These are phyloP conservation scores for Thozetella sp. DNA, from an alignment of 495 filamentous ascomycete genomes.

Conservation along the genomic window DNA sequence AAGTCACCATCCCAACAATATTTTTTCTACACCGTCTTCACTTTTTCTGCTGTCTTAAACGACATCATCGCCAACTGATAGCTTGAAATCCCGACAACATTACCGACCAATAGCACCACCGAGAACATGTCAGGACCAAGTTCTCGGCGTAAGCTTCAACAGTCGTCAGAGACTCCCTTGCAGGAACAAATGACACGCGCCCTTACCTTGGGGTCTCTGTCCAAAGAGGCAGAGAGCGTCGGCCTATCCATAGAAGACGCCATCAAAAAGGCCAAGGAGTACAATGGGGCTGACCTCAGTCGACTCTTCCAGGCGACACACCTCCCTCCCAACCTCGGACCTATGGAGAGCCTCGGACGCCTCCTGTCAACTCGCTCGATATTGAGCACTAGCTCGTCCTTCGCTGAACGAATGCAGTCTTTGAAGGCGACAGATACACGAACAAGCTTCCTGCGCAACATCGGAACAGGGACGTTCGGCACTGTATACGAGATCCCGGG, in stretches of 20 bases:
- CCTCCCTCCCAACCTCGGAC: neutral
- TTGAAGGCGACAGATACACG: neutral
- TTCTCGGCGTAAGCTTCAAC: neutral
- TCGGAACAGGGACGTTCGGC: neutral
- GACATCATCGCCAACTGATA: neutral
- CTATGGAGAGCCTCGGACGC: neutral
- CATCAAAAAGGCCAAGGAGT: neutral
- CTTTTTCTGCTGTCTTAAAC: neutral
- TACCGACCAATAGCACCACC: neutral
- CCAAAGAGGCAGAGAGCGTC: neutral
- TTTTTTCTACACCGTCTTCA: neutral
- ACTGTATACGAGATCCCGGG: slow-evolving; percentile 3
- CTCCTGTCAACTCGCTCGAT: neutral
- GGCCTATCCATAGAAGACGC: neutral
- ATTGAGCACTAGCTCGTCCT: neutral
- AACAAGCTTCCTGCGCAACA: neutral
- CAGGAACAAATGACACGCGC: neutral
- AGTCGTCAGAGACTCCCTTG: neutral
- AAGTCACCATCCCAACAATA: neutral
- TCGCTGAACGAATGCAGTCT: neutral
- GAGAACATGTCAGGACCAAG: neutral
- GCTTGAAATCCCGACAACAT: neutral
- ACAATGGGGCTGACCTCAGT: neutral
- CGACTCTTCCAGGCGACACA: neutral
- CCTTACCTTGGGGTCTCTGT: neutral